phyloP scores from a whole-genome alignment of 805 yeast genomes.

The Saccharomycopsis oosterbeekiorum region DNA sequence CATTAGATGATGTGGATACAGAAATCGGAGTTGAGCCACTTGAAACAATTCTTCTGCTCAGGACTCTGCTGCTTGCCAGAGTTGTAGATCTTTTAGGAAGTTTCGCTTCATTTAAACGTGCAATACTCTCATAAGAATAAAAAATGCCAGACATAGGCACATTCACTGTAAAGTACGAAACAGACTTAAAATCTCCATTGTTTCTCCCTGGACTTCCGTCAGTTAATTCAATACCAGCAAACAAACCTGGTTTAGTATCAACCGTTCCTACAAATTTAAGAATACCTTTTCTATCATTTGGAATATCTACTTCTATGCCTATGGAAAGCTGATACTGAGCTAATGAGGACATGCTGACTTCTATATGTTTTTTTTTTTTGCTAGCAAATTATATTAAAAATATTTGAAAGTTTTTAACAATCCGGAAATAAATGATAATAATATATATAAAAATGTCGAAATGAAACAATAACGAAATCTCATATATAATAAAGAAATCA shows the following conservation, averaged over 20 bases:
- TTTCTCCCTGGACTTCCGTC: constrained; percentile 65
- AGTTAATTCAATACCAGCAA: constrained; percentile 81
- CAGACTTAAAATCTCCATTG: constrained; percentile 71
- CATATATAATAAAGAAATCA: background rate
- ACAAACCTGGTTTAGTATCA: constrained; percentile 60
- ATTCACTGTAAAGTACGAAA: constrained; percentile 54
- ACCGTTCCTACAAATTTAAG: constrained; percentile 66
- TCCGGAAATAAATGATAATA: too few relatives aligned
- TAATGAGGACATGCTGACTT: background rate
- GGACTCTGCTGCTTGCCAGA: background rate
- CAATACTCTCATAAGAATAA: constrained; percentile 39
- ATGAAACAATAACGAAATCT: background rate
- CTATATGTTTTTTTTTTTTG: background rate
- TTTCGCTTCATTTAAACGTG: background rate
- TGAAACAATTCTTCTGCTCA: constrained; percentile 1
- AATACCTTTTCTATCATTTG: constrained; percentile 62
- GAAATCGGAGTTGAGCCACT: background rate
- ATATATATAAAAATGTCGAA: too few relatives aligned
- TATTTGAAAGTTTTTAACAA: background rate
- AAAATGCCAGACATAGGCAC: constrained; percentile 67
- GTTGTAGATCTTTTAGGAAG: constrained; percentile 1
- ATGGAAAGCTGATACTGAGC: constrained; percentile 5
- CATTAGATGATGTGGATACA: background rate
- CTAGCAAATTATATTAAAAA: background rate
- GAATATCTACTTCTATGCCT: constrained; percentile 33